These are phyloP conservation scores for Calocybe cyanea DNA, from an alignment of 768 basidiomycete genomes.

Conservation along the genomic window DNA sequence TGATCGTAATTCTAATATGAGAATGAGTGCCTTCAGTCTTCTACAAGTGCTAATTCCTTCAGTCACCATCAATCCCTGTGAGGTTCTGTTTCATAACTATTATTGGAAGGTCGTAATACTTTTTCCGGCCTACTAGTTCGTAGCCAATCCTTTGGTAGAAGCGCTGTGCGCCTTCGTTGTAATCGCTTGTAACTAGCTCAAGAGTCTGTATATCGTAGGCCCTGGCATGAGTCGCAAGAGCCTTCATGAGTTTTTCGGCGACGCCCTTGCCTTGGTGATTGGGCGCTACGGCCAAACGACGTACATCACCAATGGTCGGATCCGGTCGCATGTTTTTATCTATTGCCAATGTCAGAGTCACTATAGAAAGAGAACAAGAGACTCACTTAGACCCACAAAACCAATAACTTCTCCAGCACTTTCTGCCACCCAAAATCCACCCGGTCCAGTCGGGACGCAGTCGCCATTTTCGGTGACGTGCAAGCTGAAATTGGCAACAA, in stretches of 20 bases:
- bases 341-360: not conserved
- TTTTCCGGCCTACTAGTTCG: constrained; percentile 1
- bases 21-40: not conserved
- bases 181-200: constrained; percentile 15
- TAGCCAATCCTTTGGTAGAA: constrained; percentile 14
- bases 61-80: too few relatives aligned
- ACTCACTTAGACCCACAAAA: constrained; percentile 15
- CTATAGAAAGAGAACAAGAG: not conserved
- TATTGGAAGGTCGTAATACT: constrained; percentile 10
- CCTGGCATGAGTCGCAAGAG: constrained; percentile 10
- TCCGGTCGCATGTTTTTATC: constrained; percentile 3
- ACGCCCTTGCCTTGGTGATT: constrained; percentile 11
- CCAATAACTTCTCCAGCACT: constrained; percentile 10
- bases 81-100: not conserved
- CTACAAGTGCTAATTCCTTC: too few relatives aligned
- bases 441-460: constrained; percentile 7
- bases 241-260: constrained; percentile 13
- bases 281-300: constrained; percentile 12
- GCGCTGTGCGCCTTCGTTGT: constrained; percentile 9
- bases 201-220: constrained; percentile 8
- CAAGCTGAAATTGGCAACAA: constrained; percentile 7
- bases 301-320: constrained; percentile 10
- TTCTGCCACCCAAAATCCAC: constrained; percentile 17
- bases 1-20: too few relatives aligned
- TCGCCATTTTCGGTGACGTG: constrained; percentile 1